Base-by-base conservation (phyloP, 352 stramenopile species). In the Pythium diclinum region DNA sequence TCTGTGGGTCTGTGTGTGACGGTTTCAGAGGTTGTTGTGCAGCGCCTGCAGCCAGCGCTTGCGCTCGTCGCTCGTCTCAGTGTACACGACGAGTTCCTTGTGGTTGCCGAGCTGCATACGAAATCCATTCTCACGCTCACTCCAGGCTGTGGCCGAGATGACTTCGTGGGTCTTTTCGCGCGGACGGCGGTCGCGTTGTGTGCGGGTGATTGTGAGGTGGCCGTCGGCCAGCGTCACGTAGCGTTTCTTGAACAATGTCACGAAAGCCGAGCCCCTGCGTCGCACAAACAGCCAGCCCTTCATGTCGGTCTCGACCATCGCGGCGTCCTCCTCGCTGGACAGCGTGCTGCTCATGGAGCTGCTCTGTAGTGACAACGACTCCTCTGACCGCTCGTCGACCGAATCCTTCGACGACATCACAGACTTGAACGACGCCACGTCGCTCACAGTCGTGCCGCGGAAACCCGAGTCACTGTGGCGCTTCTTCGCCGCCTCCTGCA, bases 161-260 rank as follows among this genome's bases (percentile, higher is more conserved):
- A 88, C 75, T 38, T 83, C 79, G 51, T 77, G 64, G 28, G 60
- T 33, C 56, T 79, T 83, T 60, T 83, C 73, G 38, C 78, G 66
- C 10, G 65, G 66, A 40, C 66, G 62, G 21, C 61, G 76, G 36
- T 63, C 66, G 34, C 79, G 76, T 17, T 56, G 61, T 17, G 71
- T 70, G 2, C 62, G 71, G 47, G 71, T 65, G 32, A 90, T 49
- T 9, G 62, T 74, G 49, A 90, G 21, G 48, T 78, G 75, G 54
- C 81, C 81, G 56, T 88, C 68, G 1, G 47, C 53, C 0, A 87
- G 63, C 61, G 65, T 74, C 59, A 88, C 57, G 48, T 73, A 88
- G 33, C 81, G 81, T 69, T 82, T 85, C 69, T 82, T 87, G 71
- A 71, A 88, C 13, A 68, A 52, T 9, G 63, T 73, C 8, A 88